Evolutionary conservation across 2,329 filamentous ascomycete species (phyloP), one percentile per base, ranked within the genome.

Genomic region (Cladophialophora exuberans): DNA sequence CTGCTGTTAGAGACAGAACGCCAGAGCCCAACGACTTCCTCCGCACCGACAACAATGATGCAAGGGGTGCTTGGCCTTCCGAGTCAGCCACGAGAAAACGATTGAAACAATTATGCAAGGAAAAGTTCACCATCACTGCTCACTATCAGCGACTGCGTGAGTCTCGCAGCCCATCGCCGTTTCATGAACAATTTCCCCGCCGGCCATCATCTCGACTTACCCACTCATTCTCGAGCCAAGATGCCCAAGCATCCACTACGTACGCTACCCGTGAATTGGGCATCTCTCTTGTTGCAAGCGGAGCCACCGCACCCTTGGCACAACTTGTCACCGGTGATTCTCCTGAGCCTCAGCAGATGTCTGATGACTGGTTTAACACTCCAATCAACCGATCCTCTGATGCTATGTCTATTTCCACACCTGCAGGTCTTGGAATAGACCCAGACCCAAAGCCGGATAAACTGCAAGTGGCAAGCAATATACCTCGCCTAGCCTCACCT

Each of bases 141-240:
- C 83, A 86, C 64, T 86, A 86, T 65, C 82, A 85, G 65, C 78
- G 84, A 56, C 74, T 86, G 62, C 73, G 86, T 58, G 77, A 79
- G 58, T 80, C 78, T 31, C 76, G 83, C 48, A 86, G 80, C 51
- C 83, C 84, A 9, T 85, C 83, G 20, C 83, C 83, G 2, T 77
- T 82, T 62, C 68, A 68, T 35, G 72, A 76, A 39, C 66, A 72
- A 38, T 65, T 65, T 33, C 66, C 71, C 28, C 65, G 61, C 15
- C 65, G 60, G 22, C 64, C 65, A 44, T 39, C 67, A 11, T 64
- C 65, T 9, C 61, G 63, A 26, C 60, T 63, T 11, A 61, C n/a
- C 53, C 62, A 44, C 6, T 55, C 56, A 11, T 20, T 59, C 61
- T 42, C 56, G 60, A 30, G 60, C 58, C 35, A 66, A 53, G 56